Evolutionary conservation across 768 basidiomycete genomes (phyloP), one percentile per base, ranked within the genome.

Genomic region (Russula sp.): DNA sequence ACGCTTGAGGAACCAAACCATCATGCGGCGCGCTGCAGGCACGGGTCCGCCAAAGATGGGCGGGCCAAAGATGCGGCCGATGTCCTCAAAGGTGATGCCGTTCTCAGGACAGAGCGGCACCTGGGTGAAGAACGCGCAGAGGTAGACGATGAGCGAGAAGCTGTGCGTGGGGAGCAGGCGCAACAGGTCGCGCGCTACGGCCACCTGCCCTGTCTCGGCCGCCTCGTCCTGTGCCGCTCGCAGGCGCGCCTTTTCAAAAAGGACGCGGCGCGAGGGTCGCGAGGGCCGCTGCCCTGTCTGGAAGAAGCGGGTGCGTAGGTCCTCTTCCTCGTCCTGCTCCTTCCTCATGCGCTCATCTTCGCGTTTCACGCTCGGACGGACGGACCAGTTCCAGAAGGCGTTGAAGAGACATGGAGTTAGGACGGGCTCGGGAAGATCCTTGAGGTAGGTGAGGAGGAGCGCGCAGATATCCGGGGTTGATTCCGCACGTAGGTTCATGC

Each of bases 101-200:
- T 83, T 83, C 47, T 79, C 79, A 1, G 80, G 77, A 57, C 76
- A 79, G 7, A 80, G 71, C 2, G 79, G 81, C 0, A 82, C 69
- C 64, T 83, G 81, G 1, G 78, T 78, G 66, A 82, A 79, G 68
- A 82, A 81, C 6, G 73, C 73, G 56, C 76, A 72, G 38, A 82
- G 73, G 65, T 81, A 80, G 43, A 73, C 67, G 51, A 82, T 72
- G 4, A 81, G 70, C 38, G 74, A 74, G 61, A 79, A 72, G 56
- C 74, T 70, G 13, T 72, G 65, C 1, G 71, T 71, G 1, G 80
- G 78, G 6, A 83, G 74, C 48, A 84, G 75, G 7, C 78, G 78
- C n/a, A 84, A 75, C 54, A 83, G 68, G 65, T 78, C 72, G 59
- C 79, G 79, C 14, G 81, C 80, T 32, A 73, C 72, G 14, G 72